These are phyloP conservation scores for Debaryomyces maramus DNA, from an alignment of 805 yeast species.

Conservation along the genomic window DNA sequence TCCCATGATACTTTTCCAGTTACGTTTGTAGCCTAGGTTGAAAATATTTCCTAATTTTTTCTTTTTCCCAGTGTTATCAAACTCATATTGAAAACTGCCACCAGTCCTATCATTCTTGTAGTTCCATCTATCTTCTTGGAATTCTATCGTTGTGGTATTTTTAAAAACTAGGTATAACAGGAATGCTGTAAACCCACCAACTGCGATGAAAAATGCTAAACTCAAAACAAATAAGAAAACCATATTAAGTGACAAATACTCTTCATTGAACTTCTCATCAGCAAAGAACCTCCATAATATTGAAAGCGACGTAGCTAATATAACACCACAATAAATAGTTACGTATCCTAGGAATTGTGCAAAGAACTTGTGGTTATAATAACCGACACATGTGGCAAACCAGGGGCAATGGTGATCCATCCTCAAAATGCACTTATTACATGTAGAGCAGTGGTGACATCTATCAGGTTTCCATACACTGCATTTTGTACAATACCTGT, in stretches of 20 bases:
- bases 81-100: slow-evolving; percentile 27
- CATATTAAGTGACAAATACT: slow-evolving; percentile 54
- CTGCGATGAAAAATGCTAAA: slow-evolving; percentile 51
- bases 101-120: slow-evolving; percentile 25
- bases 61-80: slow-evolving; percentile 41
- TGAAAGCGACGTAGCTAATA: slow-evolving; percentile 39
- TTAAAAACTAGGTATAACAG: slow-evolving; percentile 56
- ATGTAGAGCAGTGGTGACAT: slow-evolving; percentile 56
- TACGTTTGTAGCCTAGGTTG: slow-evolving; percentile 64
- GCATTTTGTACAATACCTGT: slow-evolving; percentile 58
- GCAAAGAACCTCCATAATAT: slow-evolving; percentile 51
- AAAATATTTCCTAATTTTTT: slow-evolving; percentile 63
- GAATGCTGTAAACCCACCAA: slow-evolving; percentile 51
- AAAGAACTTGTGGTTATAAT: slow-evolving; percentile 74
- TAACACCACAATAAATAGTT: slow-evolving; percentile 45
- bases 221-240: slow-evolving; percentile 61
- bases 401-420: slow-evolving; percentile 81
- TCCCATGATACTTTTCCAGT: slow-evolving; percentile 81
- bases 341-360: slow-evolving; percentile 67
- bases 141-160: slow-evolving; percentile 83
- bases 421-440: slow-evolving; percentile 45
- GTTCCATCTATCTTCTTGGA: slow-evolving; percentile 55
- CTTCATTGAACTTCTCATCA: slow-evolving; percentile 36
- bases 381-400: slow-evolving; percentile 89
- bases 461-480: slow-evolving; percentile 61